phyloP scores from a whole-genome alignment of 116 monocot species.

The Zostera marina region DNA sequence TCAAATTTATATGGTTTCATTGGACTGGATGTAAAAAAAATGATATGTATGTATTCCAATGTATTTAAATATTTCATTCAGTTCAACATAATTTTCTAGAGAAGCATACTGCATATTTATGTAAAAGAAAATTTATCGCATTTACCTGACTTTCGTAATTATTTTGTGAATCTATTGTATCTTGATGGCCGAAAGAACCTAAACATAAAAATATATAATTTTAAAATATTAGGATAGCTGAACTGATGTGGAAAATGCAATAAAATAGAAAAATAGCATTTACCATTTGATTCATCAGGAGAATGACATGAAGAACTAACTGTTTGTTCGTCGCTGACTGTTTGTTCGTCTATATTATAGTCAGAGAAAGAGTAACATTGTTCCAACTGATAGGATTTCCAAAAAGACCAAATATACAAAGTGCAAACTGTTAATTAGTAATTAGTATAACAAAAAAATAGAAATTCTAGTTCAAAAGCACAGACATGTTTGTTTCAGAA shows the following conservation, averaged over 20 bases:
- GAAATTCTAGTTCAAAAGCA: neutral
- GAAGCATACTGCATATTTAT: no score
- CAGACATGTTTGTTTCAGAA: neutral
- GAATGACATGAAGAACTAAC: slow-evolving; percentile 6
- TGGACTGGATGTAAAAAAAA: no score
- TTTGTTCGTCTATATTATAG: neutral
- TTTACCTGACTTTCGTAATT: slow-evolving; percentile 2
- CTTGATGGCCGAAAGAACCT: slow-evolving; percentile 4
- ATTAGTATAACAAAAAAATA: neutral
- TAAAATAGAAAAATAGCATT: neutral
- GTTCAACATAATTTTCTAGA: no score
- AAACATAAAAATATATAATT: neutral
- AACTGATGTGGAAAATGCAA: no score
- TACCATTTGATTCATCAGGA: neutral
- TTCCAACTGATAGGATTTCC: neutral
- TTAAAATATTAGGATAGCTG: no score
- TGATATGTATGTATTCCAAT: no score
- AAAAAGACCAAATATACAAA: neutral
- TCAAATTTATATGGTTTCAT: no score
- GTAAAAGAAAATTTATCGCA: neutral
- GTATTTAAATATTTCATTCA: no score
- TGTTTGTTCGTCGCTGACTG: neutral
- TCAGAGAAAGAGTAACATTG: neutral
- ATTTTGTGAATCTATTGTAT: slow-evolving; percentile 3
- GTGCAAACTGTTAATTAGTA: no score